phyloP scores from a whole-genome alignment of 2,329 filamentous ascomycete species.

The Sarocladium kiliense region DNA sequence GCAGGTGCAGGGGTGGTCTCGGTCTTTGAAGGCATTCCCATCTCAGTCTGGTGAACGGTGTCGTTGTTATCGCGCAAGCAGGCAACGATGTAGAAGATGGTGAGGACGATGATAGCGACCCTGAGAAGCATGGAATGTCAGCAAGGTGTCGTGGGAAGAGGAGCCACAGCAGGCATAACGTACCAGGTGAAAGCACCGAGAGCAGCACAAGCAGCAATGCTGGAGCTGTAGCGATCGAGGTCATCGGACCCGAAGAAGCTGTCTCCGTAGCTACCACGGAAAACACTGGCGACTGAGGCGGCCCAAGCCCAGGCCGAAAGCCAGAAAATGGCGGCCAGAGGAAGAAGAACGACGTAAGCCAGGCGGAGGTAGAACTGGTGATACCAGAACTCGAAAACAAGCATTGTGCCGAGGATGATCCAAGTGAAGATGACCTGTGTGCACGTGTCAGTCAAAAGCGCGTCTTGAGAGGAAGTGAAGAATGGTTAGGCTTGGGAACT shows the following conservation, averaged over 20 bases:
- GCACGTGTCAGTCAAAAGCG: constrained; percentile 11
- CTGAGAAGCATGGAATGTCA: too few relatives aligned
- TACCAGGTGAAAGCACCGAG: constrained; percentile 37
- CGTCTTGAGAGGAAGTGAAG: not conserved
- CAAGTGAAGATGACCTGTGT: constrained; percentile 35
- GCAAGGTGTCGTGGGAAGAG: too few relatives aligned
- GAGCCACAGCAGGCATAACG: too few relatives aligned
- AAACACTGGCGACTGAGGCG: constrained; percentile 26
- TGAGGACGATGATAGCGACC: constrained; percentile 32
- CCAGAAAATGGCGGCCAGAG: constrained; percentile 38
- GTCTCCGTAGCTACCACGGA: constrained; percentile 17
- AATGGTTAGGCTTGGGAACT: constrained; percentile 15
- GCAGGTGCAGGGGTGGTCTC: not conserved
- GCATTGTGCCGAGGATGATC: constrained; percentile 32
- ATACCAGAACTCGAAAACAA: constrained; percentile 29
- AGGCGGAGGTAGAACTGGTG: constrained; percentile 34
- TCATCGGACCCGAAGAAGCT: constrained; percentile 11
- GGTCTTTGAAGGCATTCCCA: not conserved
- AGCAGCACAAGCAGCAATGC: constrained; percentile 33
- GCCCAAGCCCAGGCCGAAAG: constrained; percentile 37
- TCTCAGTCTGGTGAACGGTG: not conserved
- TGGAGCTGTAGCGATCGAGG: constrained; percentile 18
- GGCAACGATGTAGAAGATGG: constrained; percentile 32
- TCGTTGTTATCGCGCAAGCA: constrained; percentile 14
- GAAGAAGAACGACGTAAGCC: constrained; percentile 28